These are phyloP conservation scores for Colletotrichum costaricense DNA, from an alignment of 2,329 filamentous ascomycete species.

Conservation along the genomic window DNA sequence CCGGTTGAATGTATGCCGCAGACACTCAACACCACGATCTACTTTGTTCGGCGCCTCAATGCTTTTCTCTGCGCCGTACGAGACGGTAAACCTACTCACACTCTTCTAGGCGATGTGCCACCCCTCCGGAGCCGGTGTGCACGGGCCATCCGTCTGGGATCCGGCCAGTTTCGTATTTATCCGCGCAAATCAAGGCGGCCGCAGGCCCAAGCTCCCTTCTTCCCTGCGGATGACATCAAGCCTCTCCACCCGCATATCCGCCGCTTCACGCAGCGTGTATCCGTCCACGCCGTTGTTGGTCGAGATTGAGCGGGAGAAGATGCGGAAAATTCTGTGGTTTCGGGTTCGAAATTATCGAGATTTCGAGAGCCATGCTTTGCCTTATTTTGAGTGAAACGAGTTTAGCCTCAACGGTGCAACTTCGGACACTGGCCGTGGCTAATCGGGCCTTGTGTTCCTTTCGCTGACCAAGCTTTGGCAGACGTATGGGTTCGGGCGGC, in stretches of 20 bases:
- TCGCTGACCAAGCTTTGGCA: neutral
- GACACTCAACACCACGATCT: neutral
- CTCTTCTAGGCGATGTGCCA: neutral
- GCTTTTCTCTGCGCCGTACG: neutral
- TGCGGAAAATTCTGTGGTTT: conserved; percentile 17
- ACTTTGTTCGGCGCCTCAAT: neutral
- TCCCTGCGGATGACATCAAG: conserved; percentile 36
- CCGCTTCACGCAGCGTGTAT: conserved; percentile 17
- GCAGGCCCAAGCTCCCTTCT: conserved; percentile 31
- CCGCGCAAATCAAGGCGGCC: conserved; percentile 36
- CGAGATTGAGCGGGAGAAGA: conserved; percentile 31
- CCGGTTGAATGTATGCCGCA: conserved; percentile 25
- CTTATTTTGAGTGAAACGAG: neutral
- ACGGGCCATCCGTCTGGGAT: conserved; percentile 22
- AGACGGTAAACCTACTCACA: neutral
- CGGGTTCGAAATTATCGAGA: neutral
- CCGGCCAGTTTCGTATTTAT: conserved; percentile 33
- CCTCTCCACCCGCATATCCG: conserved; percentile 34
- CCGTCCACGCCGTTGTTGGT: conserved; percentile 19
- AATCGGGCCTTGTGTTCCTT: neutral
- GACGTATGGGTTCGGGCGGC: neutral
- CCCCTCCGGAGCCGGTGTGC: conserved; percentile 17
- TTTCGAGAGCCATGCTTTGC: neutral
- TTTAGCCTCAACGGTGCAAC: neutral
- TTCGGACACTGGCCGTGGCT: neutral